Conservation (phyloP, 352 stramenopile species). For the Phytophthora podocarpi region DNA sequence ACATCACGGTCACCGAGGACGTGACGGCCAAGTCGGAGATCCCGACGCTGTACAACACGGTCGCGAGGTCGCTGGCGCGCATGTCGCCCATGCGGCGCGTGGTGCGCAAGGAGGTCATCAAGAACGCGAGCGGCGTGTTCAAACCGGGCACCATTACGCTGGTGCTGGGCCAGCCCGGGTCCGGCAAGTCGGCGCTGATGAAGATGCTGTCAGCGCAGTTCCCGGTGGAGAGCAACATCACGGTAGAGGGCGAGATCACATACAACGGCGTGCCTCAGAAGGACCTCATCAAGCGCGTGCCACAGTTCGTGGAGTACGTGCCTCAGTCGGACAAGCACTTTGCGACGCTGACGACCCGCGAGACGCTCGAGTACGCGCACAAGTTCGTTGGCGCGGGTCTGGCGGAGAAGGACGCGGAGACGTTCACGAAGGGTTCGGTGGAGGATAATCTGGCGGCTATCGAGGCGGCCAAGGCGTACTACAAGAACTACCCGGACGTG, state of each 20-base stretch:
- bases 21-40: conserved; percentile 20
- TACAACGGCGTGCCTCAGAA: conserved; percentile 41
- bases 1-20: conserved; percentile 34
- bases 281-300: conserved; percentile 17
- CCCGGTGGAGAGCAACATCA: conserved; percentile 35
- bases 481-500: conserved; percentile 42
- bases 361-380: conserved; percentile 58
- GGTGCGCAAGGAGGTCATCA: conserved; percentile 44
- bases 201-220: conserved; percentile 55
- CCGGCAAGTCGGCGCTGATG: conserved; percentile 59
- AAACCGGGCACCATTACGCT: conserved; percentile 53
- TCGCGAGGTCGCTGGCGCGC: not conserved
- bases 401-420: conserved; percentile 9
- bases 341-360: conserved; percentile 50
- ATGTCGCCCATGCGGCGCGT: conserved; percentile 14
- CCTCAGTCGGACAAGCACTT: conserved; percentile 46
- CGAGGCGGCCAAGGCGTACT: conserved; percentile 28
- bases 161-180: conserved; percentile 49
- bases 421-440: conserved; percentile 21
- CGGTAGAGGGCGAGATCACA: conserved; percentile 38
- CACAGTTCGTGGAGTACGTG: conserved; percentile 50
- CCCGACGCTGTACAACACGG: conserved; percentile 26
- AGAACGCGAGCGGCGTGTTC: conserved; percentile 44
- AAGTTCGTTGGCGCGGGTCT: conserved; percentile 26
- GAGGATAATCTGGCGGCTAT: conserved; percentile 43